Evolutionary conservation across 805 yeast genomes (phyloP), one percentile per base, ranked within the genome.

Genomic region (Suhomyces prunicola): DNA sequence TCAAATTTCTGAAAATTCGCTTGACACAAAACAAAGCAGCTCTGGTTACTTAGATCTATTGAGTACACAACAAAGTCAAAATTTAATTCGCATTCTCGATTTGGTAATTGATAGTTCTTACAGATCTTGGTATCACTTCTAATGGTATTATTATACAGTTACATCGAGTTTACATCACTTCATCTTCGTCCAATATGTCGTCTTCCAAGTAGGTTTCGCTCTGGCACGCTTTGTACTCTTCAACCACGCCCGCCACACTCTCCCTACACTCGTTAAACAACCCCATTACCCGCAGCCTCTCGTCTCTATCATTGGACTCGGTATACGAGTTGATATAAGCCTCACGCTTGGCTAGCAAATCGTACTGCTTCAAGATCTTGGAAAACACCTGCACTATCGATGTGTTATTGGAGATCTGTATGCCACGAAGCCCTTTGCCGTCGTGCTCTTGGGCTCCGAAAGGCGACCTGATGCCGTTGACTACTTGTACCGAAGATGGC

Each of bases 321-420:
- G 78, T 80, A 72, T 90, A 94, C 51, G 86, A 86, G 56, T 88
- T 91, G 50, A 93, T 71, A 64, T 92, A 94, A 0, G 98, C 98
- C 46, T 84, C 84, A 54, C 96, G 79, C 46, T 82, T 82, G 61
- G 88, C 88, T 51, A 94, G 79, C 47, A 84, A 80, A 60, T 93
- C 97, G 67, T 86, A 94, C 60, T 91, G 93, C 48, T 76, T 79
- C 31, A 91, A 76, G 0, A 88, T 84, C 56, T 85, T 83, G 31
- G 80, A 78, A 54, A 94, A 78, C 15, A 90, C 72, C 12, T 84
- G 78, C 2, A 85, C 78, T 9, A 93, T 83, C 1, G 91, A 83
- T 0, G 97, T 86, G 50, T 88, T 84, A 68, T 94, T 94, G 5
- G 96, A 81, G 23, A 94, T 73, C 84, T 87, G 89, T 57, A 91